Evolutionary conservation across 2,329 filamentous ascomycete species (phyloP), one percentile per base, ranked within the genome.

Genomic region (Penicillium frequentans): DNA sequence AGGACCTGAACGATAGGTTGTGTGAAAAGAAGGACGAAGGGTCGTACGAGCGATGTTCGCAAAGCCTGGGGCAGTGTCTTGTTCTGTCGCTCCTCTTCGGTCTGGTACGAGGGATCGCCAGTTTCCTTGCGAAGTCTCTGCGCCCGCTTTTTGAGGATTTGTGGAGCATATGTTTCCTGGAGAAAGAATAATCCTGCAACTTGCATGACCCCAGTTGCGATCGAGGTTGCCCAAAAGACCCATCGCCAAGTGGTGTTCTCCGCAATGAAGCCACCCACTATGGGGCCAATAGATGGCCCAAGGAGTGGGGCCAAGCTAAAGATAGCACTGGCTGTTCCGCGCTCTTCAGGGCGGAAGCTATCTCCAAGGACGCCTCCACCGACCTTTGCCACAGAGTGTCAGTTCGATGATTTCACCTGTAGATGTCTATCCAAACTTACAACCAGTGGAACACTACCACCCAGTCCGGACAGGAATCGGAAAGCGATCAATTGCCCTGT

Each of bases 191-290:
- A 69, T 5, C 86, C 86, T 3, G 80, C 71, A 13, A 79, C 61
- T 67, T 88, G 85, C 46, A 90, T 81, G 14, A 82, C 57, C 3
- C 77, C 86, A 53, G 83, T 83, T 39, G 77, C 77, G 55, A 89
- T 85, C 1, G 84, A 82, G 0, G 84, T 87, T 0, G 83, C 79
- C 73, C 81, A 89, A 73, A 90, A 90, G 6, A 84, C 82, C 88
- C 88, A 90, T 37, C 86, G 80, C 88, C 88, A 90, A 0, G 81
- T 84, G 8, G 80, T 82, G 77, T 81, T 46, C 64, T 86, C 71
- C 0, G 84, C 78, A 26, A 89, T 83, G 64, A 84, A 88, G 0
- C 83, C 86, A 11, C 85, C 86, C 0, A 80, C 79, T 2, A 89
- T 83, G 0, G 86, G 86, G 0, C 86, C 86, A 16, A 87, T 73